These are phyloP conservation scores for Astragalus membranaceus DNA, from an alignment of 306 rosid genomes.

Conservation along the genomic window DNA sequence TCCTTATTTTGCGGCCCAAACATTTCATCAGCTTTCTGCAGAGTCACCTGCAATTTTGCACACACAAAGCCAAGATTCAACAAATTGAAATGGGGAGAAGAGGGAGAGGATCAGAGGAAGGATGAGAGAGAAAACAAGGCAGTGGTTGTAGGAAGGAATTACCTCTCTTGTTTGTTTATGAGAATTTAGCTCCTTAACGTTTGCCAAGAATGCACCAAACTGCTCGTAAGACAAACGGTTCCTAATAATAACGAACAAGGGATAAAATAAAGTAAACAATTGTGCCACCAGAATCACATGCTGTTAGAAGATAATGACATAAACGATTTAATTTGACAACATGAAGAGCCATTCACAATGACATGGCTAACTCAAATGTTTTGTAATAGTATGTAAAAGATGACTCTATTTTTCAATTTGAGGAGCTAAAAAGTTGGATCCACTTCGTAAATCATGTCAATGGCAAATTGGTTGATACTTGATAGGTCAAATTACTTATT, in stretches of 20 bases:
- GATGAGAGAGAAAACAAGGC: neutral
- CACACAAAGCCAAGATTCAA: neutral
- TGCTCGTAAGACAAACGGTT: constrained; percentile 94
- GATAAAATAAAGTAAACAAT: neutral
- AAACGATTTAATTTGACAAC: neutral
- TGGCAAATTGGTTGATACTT: neutral
- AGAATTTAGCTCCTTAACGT: constrained; percentile 87
- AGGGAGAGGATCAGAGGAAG: neutral
- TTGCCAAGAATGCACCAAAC: constrained; percentile 86
- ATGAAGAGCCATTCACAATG: neutral
- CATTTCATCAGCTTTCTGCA: constrained; percentile 80
- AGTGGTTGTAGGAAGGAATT: neutral
- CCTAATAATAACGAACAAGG: constrained; percentile 37
- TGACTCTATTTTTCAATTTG: neutral
- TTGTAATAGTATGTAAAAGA: neutral
- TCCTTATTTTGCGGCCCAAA: constrained; percentile 91
- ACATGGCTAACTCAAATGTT: neutral
- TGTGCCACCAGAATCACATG: neutral
- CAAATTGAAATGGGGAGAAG: neutral
- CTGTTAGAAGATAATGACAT: neutral
- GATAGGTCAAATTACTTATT: neutral
- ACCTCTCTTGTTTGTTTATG: constrained; percentile 97
- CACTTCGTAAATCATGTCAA: neutral
- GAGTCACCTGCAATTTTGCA: constrained; percentile 60
- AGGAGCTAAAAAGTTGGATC: neutral